Percentiles rank a stretch among this genome's conserved stretches.
These are phyloP conservation scores for Sanghuangporus sanghuang DNA, from an alignment of 1,284 basidiomycete species.

Conservation along the genomic window DNA sequence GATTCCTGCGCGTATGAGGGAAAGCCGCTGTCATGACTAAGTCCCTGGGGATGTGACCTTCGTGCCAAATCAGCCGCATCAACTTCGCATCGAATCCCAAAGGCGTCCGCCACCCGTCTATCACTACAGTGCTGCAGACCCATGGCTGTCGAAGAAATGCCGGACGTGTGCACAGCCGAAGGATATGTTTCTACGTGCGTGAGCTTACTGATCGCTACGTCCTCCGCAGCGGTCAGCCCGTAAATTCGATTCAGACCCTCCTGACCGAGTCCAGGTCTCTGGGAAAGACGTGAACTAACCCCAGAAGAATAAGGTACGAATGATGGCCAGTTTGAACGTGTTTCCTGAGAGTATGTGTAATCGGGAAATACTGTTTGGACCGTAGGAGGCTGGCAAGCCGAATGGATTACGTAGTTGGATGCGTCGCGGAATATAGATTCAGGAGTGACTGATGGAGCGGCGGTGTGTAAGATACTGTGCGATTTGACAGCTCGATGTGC, in stretches of 20 bases:
- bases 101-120: neutral
- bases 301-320: neutral
- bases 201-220: conserved; percentile 80
- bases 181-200: conserved; percentile 34
- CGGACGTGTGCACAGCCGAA: conserved; percentile 40
- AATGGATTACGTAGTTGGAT: conserved; percentile 40
- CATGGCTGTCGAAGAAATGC: neutral
- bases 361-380: neutral
- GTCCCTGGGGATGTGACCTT: neutral
- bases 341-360: neutral
- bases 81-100: neutral
- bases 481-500: conserved; percentile 63
- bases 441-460: conserved; percentile 24
- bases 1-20: neutral
- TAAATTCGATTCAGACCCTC: conserved; percentile 50
- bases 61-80: neutral
- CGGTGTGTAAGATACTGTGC: conserved; percentile 44
- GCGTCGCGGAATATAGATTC: conserved; percentile 28
- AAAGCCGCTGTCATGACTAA: neutral
- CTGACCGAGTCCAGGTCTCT: neutral
- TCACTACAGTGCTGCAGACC: conserved; percentile 8
- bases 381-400: conserved; percentile 5
- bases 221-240: conserved; percentile 60
- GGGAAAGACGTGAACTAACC: neutral
- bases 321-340: conserved; percentile 1